Base-by-base conservation (phyloP, 495 filamentous ascomycete species). In the Lichenothelia convexa region DNA sequence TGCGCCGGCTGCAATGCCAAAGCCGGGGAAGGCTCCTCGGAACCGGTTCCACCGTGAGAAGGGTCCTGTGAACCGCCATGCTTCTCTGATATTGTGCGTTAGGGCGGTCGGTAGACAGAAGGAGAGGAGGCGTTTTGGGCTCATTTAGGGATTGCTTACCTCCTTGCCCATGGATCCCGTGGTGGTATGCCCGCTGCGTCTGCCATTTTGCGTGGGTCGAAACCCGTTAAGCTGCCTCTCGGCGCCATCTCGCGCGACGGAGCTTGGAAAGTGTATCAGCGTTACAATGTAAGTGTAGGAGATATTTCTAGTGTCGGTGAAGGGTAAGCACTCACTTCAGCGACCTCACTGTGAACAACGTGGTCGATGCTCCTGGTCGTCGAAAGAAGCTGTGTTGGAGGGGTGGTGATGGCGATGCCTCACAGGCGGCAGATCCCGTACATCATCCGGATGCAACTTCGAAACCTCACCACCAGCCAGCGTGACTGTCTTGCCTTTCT, bases 31-130 rank as follows among this genome's bases (percentile, higher is more conserved):
- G 37, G 73, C 62, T 38, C 71, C 62, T 58, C 71, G 80, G 65
- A 93, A 92, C 17, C 89, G 80, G 62, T 91, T 87, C 56, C 59
- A 79, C 36, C 87, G 71, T 39, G 73, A 75, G 68, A 94, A 95
- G 29, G 73, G 77, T 45, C 86, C 91, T 32, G 72, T 73, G 63
- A 91, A 94, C 48, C 89, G 74, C 89, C 89, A 97, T 53, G 78
- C 64, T 60, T 97, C 89, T 43, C 89, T 97, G 55, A 17, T n/a
- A n/a, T n/a, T n/a, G n/a, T n/a, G n/a, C n/a, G 8, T 27, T 27
- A 27, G 7, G 24, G 13, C 24, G 24, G 24, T 7, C 7, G 24
- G 8, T 27, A 7, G 24, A 13, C 7, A 27, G 24, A 13, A 8
- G 24, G 24, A 13, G 24, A 27, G 24, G 24, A 13, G 8, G 13